phyloP scores from a whole-genome alignment of 2,329 filamentous ascomycete species.

The Colletotrichum sansevieriae region DNA sequence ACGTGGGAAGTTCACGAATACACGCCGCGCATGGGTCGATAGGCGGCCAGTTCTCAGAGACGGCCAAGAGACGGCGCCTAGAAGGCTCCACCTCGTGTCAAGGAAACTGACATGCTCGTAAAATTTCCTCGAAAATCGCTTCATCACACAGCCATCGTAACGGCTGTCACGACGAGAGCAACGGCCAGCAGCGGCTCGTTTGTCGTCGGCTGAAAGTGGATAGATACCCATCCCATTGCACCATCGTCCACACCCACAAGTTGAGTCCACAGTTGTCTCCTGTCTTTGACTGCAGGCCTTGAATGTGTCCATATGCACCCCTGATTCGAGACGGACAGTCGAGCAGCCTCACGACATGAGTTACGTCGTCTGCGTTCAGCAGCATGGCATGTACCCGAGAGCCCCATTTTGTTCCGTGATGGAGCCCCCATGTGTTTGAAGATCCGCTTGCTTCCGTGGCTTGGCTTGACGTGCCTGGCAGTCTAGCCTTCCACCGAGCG shows the following conservation, averaged over 20 bases:
- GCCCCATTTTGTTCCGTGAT: conserved; percentile 38
- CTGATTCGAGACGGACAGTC: conserved; percentile 20
- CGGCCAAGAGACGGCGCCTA: conserved; percentile 12
- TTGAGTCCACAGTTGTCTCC: conserved; percentile 25
- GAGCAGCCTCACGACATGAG: conserved; percentile 18
- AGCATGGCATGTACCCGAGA: conserved; percentile 22
- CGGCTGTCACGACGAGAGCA: not conserved
- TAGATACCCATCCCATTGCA: conserved; percentile 28
- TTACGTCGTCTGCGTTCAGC: conserved; percentile 24
- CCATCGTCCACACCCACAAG: conserved; percentile 13
- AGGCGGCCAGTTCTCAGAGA: not conserved
- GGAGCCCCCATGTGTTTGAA: conserved; percentile 30
- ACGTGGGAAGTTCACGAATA: conserved; percentile 18
- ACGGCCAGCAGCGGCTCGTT: conserved; percentile 36
- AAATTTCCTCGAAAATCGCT: conserved; percentile 14
- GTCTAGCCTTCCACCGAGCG: conserved; percentile 35
- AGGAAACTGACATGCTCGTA: conserved; percentile 13
- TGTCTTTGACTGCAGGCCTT: conserved; percentile 23
- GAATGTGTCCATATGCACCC: conserved; percentile 12
- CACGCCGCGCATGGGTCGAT: conserved; percentile 15
- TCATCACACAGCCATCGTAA: conserved; percentile 1
- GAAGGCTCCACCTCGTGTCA: conserved; percentile 5
- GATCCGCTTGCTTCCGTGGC: conserved; percentile 40
- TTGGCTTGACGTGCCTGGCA: conserved; percentile 31
- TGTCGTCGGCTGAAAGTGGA: conserved; percentile 43